These are phyloP conservation scores for Citrus reticulata DNA, from an alignment of 345 rosid genomes.

Conservation along the genomic window DNA sequence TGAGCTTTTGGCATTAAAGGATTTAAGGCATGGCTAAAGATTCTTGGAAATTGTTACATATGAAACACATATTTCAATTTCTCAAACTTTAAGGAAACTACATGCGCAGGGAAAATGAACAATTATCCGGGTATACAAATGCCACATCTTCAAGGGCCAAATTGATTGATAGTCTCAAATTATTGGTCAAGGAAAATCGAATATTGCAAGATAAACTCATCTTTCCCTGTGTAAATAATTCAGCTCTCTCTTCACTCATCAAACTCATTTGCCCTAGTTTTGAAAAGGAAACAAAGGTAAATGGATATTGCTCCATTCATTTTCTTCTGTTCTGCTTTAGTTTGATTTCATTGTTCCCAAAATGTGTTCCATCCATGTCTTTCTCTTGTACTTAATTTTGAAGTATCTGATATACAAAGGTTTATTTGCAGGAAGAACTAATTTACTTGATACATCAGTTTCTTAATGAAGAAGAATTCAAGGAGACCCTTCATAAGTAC, in stretches of 20 bases:
- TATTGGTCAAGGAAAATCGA: not conserved
- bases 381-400: not conserved
- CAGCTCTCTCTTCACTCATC: conserved; percentile 4
- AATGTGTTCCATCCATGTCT: not conserved
- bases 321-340: not conserved
- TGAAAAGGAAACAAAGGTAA: not conserved
- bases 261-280: not conserved
- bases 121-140: not conserved
- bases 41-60: conserved; percentile 1
- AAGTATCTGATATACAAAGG: not conserved
- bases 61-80: not conserved
- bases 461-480: conserved; percentile 34
- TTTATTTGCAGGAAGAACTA: conserved; percentile 41
- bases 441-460: conserved; percentile 40
- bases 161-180: not conserved
- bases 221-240: not conserved
- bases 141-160: conserved; percentile 2
- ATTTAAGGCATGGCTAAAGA: conserved; percentile 12
- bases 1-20: not conserved
- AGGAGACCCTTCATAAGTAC: conserved; percentile 34
- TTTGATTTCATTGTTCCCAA: not conserved
- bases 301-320: not conserved
- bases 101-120: conserved; percentile 1
- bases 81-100: not conserved
- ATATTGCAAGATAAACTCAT: not conserved